Evolutionary conservation across 192 early-diverging fungal species (phyloP).

Genomic region (Coemansia nantahalensis): DNA sequence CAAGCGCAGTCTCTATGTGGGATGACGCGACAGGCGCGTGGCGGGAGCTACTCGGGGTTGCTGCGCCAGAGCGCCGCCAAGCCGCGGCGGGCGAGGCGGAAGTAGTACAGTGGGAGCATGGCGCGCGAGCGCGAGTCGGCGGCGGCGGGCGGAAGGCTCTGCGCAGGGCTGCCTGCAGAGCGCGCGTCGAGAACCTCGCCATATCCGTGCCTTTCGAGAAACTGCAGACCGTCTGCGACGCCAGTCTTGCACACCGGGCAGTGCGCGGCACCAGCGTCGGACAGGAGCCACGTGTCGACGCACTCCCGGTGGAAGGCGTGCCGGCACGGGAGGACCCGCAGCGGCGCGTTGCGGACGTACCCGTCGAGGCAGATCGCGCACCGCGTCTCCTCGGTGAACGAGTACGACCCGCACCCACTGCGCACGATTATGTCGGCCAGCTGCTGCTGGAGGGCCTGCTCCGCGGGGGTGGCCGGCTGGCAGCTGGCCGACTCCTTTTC

Average conservation of each 20-base stretch:
- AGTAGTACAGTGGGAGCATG: neutral
- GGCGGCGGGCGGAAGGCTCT: neutral
- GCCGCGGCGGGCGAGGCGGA: too few relatives aligned
- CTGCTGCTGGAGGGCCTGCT: constrained; percentile 18
- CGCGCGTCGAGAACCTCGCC: constrained; percentile 15
- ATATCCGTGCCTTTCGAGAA: constrained; percentile 36
- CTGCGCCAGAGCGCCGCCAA: too few relatives aligned
- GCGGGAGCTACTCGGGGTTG: too few relatives aligned
- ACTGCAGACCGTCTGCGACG: constrained; percentile 28
- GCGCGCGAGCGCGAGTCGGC: neutral
- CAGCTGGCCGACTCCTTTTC: constrained; percentile 28
- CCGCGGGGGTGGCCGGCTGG: constrained; percentile 26
- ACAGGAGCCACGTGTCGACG: constrained; percentile 74
- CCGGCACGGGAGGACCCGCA: constrained; percentile 66
- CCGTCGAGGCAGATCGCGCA: constrained; percentile 75
- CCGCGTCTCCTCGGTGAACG: constrained; percentile 57
- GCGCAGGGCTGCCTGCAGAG: neutral
- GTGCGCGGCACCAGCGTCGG: constrained; percentile 61
- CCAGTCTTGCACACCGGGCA: constrained; percentile 77
- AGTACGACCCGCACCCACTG: constrained; percentile 31
- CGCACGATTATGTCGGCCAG: constrained; percentile 39
- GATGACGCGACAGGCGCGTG: constrained; percentile 1
- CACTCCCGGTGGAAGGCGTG: constrained; percentile 82
- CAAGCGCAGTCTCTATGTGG: too few relatives aligned
- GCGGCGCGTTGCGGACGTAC: constrained; percentile 65